Conservation (phyloP, 176 grass and related monocot genomes). For the Chloris gayana region DNA sequence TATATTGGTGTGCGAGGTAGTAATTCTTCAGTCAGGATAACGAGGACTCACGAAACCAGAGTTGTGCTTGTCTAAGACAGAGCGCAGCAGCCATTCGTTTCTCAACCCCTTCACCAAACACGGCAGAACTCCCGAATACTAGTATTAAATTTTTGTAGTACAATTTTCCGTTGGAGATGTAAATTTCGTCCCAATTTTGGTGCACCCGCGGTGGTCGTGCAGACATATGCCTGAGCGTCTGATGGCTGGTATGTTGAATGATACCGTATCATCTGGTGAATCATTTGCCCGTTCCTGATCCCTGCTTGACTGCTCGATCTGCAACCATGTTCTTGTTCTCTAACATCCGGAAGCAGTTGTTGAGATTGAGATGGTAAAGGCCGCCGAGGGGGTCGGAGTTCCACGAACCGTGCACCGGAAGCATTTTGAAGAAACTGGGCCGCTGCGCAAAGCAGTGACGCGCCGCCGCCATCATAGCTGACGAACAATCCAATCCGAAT, state of each 20-base stretch:
- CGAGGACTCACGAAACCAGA: not conserved
- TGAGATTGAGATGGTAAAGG: too few species aligned
- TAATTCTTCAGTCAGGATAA: not conserved
- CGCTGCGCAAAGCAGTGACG: not conserved
- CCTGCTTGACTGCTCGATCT: too few species aligned
- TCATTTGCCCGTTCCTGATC: too few species aligned
- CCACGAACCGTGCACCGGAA: not conserved
- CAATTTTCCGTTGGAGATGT: not conserved
- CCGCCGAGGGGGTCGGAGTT: not conserved
- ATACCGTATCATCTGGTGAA: too few species aligned
- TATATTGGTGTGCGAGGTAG: not conserved
- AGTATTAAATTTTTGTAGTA: not conserved
- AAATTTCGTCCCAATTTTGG: not conserved
- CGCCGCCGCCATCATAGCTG: not conserved
- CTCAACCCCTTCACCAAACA: not conserved
- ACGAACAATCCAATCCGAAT: not conserved
- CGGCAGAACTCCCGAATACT: not conserved
- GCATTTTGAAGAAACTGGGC: not conserved
- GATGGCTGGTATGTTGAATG: not conserved
- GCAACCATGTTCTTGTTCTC: too few species aligned
- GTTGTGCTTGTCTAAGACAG: not conserved
- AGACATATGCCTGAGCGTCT: too few species aligned
- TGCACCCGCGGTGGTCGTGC: too few species aligned
- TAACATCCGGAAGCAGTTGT: too few species aligned
- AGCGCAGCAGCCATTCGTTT: not conserved